Evolutionary conservation across 1,284 basidiomycete genomes (phyloP), one percentile per base, ranked within the genome.

Genomic region (Trametes polyzona): DNA sequence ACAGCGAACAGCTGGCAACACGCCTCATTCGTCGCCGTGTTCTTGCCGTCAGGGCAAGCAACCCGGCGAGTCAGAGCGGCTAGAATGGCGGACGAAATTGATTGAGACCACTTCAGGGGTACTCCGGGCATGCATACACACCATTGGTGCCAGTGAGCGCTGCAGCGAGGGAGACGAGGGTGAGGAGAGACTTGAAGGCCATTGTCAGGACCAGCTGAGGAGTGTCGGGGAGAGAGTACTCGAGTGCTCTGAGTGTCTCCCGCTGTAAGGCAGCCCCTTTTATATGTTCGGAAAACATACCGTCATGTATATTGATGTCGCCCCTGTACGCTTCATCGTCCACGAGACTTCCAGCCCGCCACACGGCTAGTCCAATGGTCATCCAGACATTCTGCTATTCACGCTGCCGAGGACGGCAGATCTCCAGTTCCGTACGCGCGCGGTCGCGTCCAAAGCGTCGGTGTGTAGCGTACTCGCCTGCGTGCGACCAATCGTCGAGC

Each of bases 1-100:
- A 55, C 53, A 8, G 53, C 53, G 26, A 55, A 55, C 11, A 55
- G 53, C 39, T 48, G 47, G 53, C 53, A 55, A 40, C 53, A 55
- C 21, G 53, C 53, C 32, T 46, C 53, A 32, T 55, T 55, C 14
- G 53, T 55, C 24, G 53, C 53, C 1, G 53, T 55, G 40, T 55
- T 55, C 32, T 43, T 48, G 33, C 53, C 53, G 19, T 55, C 53
- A 27, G 53, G 53, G 35, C 53, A 55, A 3, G 53, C 53, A 9
- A 55, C 46, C 5, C 53, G 53, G 21, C 53, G 46, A 23, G 53
- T 55, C 24, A 55, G 24, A 17, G 53, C 53, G 11, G 47, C 53
- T 55, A n/a, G 17, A 36, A 16, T 17, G 11, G 27, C 14, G 53
- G 21, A 55, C 32, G 21, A 19, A 12, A 24, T 46, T 8, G 9